Base-by-base conservation (phyloP, 352 stramenopile genomes). In the Pythium pectinolyticum region DNA sequence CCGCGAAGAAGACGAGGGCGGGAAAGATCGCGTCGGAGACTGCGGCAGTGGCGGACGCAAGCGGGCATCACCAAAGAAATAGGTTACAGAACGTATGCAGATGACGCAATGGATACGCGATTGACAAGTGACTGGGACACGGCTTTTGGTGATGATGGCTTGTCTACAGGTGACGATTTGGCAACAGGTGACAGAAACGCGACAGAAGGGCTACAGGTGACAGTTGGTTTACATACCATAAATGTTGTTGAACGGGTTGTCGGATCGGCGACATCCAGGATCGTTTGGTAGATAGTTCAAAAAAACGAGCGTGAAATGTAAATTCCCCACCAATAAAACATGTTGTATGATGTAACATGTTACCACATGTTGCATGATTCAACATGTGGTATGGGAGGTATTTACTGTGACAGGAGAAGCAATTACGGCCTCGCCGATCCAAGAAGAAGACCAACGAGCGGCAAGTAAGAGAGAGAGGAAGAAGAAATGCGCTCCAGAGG, bases 291-390 rank as follows among this genome's bases (percentile, higher is more conserved):
- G 32, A 50, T 50, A 50, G 43, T 50, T 50, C 25, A 32, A 50
- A 50, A 39, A 50, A 50, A 9, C 43, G 43, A 50, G 43, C 32
- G 43, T 50, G 20, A 50, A 50, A 50, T 50, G 43, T 50, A 50
- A 50, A 50, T 50, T 50, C 28, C 43, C 43, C 43, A 14, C 17
- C 20, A 48, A 48, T 48, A 43, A 19, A 14, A 19, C 35, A n/a
- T n/a, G n/a, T n/a, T n/a, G n/a, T n/a, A n/a, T n/a, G n/a, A n/a
- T n/a, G n/a, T n/a, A n/a, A n/a, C n/a, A n/a, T n/a, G n/a, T n/a
- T n/a, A n/a, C n/a, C n/a, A n/a, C n/a, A n/a, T n/a, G n/a, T n/a
- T n/a, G n/a, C n/a, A n/a, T n/a, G n/a, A n/a, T n/a, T n/a, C n/a
- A n/a, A n/a, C n/a, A n/a, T n/a, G n/a, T n/a, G n/a, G n/a, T n/a